These are phyloP conservation scores for Candida pini DNA, from an alignment of 805 yeast genomes.

Conservation along the genomic window DNA sequence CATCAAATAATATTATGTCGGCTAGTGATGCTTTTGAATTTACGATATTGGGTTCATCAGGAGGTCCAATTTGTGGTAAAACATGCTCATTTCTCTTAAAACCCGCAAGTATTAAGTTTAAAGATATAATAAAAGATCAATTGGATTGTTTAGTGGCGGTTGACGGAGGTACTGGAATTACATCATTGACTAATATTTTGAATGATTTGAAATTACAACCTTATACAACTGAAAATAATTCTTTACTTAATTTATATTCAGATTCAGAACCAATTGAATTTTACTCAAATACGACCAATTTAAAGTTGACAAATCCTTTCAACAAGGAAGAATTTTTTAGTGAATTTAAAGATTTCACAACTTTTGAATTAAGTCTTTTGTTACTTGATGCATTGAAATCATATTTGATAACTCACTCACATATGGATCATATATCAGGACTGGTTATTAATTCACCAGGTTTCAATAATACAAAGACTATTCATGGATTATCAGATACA, in stretches of 20 bases:
- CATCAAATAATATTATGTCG: constrained; percentile 7
- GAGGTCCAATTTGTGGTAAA: constrained; percentile 74
- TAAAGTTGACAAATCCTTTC: constrained; percentile 6
- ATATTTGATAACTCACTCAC: constrained; percentile 72
- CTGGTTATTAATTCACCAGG: constrained; percentile 68
- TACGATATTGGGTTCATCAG: constrained; percentile 70
- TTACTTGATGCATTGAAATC: constrained; percentile 34
- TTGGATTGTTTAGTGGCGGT: constrained; percentile 45
- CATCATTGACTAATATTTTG: constrained; percentile 41
- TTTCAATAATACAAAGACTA: constrained; percentile 31
- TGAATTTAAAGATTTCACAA: constrained; percentile 3
- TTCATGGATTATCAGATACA: constrained; percentile 53
- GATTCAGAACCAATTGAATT: constrained; percentile 6
- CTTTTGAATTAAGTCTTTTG: constrained; percentile 8
- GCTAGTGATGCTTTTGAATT: constrained; percentile 40
- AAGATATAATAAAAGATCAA: constrained; percentile 25
- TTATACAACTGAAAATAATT: constrained; percentile 5
- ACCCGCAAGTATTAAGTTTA: constrained; percentile 40
- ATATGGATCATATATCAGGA: constrained; percentile 73
- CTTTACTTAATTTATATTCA: constrained; percentile 13
- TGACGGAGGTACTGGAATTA: constrained; percentile 77
- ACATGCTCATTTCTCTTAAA: constrained; percentile 68
- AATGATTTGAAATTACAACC: constrained; percentile 4
- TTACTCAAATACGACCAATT: constrained; percentile 6
- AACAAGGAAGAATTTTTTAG: constrained; percentile 1